Conservation (phyloP, 768 basidiomycete species). For the Trametes sanguinea region DNA sequence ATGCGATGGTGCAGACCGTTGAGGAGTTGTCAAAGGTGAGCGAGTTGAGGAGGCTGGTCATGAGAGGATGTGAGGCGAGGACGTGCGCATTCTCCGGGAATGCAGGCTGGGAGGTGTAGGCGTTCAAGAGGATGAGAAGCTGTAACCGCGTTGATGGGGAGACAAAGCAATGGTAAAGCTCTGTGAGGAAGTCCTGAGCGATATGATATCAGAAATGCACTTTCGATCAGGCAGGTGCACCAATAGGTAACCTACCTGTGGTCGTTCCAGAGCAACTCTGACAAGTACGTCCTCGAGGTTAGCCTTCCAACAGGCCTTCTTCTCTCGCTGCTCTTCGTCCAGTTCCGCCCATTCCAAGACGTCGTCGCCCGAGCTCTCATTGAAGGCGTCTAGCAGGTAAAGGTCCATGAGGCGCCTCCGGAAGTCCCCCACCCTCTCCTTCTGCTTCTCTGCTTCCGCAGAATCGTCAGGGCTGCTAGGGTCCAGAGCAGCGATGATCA, state of each 20-base stretch:
- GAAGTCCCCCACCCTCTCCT: constrained; percentile 63
- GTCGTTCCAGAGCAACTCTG: constrained; percentile 59
- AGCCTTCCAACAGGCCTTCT: constrained; percentile 66
- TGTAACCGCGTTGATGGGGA: constrained; percentile 66
- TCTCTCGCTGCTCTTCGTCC: constrained; percentile 60
- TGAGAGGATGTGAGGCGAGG: constrained; percentile 62
- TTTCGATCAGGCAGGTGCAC: constrained; percentile 1
- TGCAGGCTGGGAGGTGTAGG: constrained; percentile 54
- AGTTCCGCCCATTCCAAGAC: constrained; percentile 74
- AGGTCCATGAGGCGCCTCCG: constrained; percentile 69
- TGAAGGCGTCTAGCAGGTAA: constrained; percentile 75
- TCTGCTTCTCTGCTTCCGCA: constrained; percentile 41
- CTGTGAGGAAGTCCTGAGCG: constrained; percentile 66
- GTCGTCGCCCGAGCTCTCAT: constrained; percentile 73
- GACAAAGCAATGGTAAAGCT: constrained; percentile 63
- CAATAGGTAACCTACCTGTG: constrained; percentile 52
- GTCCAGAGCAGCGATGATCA: constrained; percentile 62
- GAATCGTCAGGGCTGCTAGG: constrained; percentile 31
- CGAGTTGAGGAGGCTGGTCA: constrained; percentile 64
- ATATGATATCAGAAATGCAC: not conserved
- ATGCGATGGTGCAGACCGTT: constrained; percentile 62
- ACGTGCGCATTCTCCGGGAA: constrained; percentile 50
- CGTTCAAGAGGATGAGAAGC: constrained; percentile 64
- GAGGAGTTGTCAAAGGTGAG: constrained; percentile 76
- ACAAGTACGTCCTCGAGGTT: constrained; percentile 79